These are phyloP conservation scores for Colletotrichum euphorbiae DNA, from an alignment of 2,329 filamentous ascomycete species.

Conservation along the genomic window DNA sequence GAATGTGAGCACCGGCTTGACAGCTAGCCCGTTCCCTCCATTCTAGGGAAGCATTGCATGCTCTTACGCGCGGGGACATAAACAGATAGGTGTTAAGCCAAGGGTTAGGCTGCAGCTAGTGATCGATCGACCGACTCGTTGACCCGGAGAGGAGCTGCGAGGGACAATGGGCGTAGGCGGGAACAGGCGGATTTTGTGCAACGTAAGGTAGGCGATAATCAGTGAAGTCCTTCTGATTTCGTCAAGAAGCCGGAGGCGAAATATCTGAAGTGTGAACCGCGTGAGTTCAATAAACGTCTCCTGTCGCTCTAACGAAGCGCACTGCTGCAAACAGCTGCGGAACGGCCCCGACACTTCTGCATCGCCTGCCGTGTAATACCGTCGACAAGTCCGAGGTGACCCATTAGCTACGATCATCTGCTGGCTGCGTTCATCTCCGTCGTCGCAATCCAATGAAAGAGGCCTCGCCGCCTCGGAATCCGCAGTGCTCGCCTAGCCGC, in stretches of 20 bases:
- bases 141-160: neutral
- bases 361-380: neutral
- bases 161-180: neutral
- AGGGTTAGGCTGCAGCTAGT: slow-evolving; percentile 22
- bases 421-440: neutral
- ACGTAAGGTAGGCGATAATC: neutral
- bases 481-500: slow-evolving; percentile 30
- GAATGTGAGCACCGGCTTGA: neutral
- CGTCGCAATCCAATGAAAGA: neutral
- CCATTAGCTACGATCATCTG: neutral
- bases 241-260: slow-evolving; percentile 1
- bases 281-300: slow-evolving; percentile 4
- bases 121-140: slow-evolving; percentile 18
- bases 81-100: neutral
- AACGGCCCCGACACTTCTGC: slow-evolving; percentile 1
- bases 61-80: slow-evolving; percentile 16
- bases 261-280: slow-evolving; percentile 36
- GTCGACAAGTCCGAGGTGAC: neutral
- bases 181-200: slow-evolving; percentile 18
- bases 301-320: neutral
- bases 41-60: slow-evolving; percentile 11
- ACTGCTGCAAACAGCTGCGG: slow-evolving; percentile 1
- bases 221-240: neutral
- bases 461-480: neutral
- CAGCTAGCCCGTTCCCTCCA: neutral